A percentile compares a stretch with the other conserved stretches of the same genome.
phyloP scores from a whole-genome alignment of 176 grass and related monocot genomes.

The Bolboschoenus planiculmis region DNA sequence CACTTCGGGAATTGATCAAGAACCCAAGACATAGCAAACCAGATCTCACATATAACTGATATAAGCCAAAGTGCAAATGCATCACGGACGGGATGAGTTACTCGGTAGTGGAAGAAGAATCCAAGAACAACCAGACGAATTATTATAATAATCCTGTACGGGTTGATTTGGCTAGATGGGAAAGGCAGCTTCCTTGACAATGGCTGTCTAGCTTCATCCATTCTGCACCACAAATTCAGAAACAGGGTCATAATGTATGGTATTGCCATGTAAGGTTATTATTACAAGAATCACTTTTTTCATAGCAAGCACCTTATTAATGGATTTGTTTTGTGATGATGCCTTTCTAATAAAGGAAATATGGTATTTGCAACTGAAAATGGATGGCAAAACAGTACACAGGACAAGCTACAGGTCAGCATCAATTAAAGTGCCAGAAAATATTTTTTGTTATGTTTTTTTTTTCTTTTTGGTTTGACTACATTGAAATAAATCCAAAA shows the following conservation, averaged over 20 bases:
- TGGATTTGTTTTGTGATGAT: background rate
- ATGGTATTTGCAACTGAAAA: background rate
- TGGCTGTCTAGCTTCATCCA: slow-evolving; percentile 89
- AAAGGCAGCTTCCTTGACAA: slow-evolving; percentile 80
- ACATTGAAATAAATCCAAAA: background rate
- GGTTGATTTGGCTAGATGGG: slow-evolving; percentile 80
- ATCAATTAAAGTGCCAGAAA: background rate
- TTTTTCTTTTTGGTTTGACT: background rate
- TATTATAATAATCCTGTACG: slow-evolving; percentile 89
- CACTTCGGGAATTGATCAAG: slow-evolving; percentile 98
- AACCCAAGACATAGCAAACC: slow-evolving; percentile 95
- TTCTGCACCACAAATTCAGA: slow-evolving; percentile 35
- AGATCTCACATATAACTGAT: slow-evolving; percentile 94
- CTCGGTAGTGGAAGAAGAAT: slow-evolving; percentile 92
- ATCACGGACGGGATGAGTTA: slow-evolving; percentile 66
- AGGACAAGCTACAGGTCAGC: background rate
- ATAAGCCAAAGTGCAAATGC: slow-evolving; percentile 91
- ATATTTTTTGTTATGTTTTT: background rate
- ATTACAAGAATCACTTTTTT: background rate
- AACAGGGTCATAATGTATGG: background rate
- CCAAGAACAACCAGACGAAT: slow-evolving; percentile 84
- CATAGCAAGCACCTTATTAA: background rate
- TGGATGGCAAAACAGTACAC: background rate
- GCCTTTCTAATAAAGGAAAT: background rate
- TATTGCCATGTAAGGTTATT: background rate